Evolutionary conservation across 2,329 filamentous ascomycete genomes (phyloP).

Genomic region (Fusarium liriodendri): DNA sequence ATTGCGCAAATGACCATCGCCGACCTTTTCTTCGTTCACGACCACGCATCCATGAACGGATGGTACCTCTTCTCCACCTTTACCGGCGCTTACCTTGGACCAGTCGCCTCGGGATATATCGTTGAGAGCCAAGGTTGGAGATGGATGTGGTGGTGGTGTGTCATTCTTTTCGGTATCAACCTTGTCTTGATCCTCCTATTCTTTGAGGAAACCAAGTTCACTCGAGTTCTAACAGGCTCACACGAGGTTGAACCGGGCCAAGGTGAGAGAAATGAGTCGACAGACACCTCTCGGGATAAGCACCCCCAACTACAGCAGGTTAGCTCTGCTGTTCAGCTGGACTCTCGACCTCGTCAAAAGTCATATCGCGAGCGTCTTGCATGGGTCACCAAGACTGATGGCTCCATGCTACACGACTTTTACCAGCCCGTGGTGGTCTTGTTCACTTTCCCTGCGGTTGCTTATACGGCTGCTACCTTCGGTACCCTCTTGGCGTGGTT

Average conservation of each 20-base stretch:
- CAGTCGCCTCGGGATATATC: slow-evolving; percentile 14
- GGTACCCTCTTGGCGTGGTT: slow-evolving; percentile 5
- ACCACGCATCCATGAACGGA: slow-evolving; percentile 43
- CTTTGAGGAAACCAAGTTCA: slow-evolving; percentile 43
- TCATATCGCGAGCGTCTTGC: not conserved
- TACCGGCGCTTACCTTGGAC: slow-evolving; percentile 7
- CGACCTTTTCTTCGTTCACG: slow-evolving; percentile 46
- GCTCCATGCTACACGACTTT: not conserved
- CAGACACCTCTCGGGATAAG: not conserved
- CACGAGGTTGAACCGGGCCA: not conserved
- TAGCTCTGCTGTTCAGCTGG: not conserved
- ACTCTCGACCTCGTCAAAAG: not conserved
- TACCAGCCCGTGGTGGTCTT: not conserved
- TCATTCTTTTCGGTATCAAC: slow-evolving; percentile 29
- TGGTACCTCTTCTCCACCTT: slow-evolving; percentile 10
- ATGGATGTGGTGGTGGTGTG: slow-evolving; percentile 53
- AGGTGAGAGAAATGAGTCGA: not conserved
- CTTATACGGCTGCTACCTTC: not conserved
- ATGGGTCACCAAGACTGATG: not conserved
- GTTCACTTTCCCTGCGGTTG: not conserved
- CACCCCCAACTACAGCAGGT: not conserved
- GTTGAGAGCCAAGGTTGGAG: slow-evolving; percentile 39
- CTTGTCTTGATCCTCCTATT: slow-evolving; percentile 45
- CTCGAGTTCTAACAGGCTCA: not conserved
- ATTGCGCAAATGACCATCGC: slow-evolving; percentile 50